Evolutionary conservation across 1,284 basidiomycete genomes (phyloP), one percentile per base, ranked within the genome.

Genomic region (Peniophora sp.): DNA sequence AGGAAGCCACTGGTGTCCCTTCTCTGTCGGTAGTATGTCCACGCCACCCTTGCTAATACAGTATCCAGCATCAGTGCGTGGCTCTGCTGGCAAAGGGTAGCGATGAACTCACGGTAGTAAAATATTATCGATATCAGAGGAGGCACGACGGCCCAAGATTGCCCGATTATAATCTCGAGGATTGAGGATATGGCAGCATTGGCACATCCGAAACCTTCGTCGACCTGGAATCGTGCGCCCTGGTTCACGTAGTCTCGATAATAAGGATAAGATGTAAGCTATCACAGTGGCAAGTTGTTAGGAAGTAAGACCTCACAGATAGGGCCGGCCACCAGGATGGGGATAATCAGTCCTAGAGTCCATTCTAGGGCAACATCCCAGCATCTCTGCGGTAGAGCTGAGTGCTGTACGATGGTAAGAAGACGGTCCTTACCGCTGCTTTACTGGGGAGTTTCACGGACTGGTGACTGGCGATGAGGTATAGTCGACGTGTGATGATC

Each of bases 401-500:
- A 41, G 19, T 25, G 5, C 11, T 8, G 19, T 45, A 6, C 16
- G 9, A 3, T 22, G 5, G 6, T 10, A 9, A 14, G 44, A 6
- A 45, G 6, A 6, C 10, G 8, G 9, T 9, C 8, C 44, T 5
- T 23, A 45, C 44, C 44, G 9, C 20, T 3, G 6, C 9, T 25
- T 24, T 24, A 9, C 44, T 45, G 9, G 44, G 44, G 12, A 22
- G 9, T 8, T 9, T 6, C 14, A 45, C 23, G 8, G 20, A 25
- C 44, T 24, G 19, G 11, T 20, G 3, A 22, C 8, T 20, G 3
- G 44, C 44, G 23, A 24, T 45, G 3, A 8, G 8, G 44, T 25
- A 45, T 6, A 45, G 44, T 45, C 44, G 44, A 3, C 44, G 44
- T 16, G 44, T 45, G n/a, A 45, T 45, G 44, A 45, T 16, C 10